phyloP scores from a whole-genome alignment of 768 basidiomycete species.

The Naganishia kalamii region DNA sequence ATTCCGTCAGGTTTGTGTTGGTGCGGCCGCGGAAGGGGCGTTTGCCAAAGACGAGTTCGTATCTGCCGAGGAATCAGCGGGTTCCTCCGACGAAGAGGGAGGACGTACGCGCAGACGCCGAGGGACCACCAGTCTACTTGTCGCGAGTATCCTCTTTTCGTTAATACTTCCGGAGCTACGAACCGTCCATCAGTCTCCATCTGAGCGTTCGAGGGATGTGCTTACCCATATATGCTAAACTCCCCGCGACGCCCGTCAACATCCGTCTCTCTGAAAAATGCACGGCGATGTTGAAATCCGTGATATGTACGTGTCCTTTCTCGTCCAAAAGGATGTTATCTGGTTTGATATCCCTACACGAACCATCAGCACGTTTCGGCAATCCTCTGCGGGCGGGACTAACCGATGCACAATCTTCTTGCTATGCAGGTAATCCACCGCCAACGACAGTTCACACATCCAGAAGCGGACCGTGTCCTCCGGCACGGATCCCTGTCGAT shows the following conservation, averaged over 20 bases:
- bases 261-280: slow-evolving; percentile 85
- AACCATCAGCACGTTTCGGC: no score
- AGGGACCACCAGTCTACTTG: slow-evolving; percentile 97
- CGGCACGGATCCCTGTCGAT: slow-evolving; percentile 65
- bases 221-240: slow-evolving; percentile 97
- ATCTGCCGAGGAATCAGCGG: slow-evolving; percentile 25
- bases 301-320: slow-evolving; percentile 90
- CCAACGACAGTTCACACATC: slow-evolving; percentile 81
- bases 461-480: slow-evolving; percentile 82
- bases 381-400: slow-evolving; percentile 32
- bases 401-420: slow-evolving; percentile 94
- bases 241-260: slow-evolving; percentile 90
- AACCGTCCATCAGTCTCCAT: no score
- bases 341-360: slow-evolving; percentile 79
- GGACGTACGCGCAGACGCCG: slow-evolving; percentile 68
- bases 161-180: slow-evolving; percentile 77
- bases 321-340: slow-evolving; percentile 94
- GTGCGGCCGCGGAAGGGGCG: slow-evolving; percentile 89
- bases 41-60: slow-evolving; percentile 84
- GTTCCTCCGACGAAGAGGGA: background rate
- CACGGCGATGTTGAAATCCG: slow-evolving; percentile 98
- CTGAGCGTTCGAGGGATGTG: slow-evolving; percentile 4
- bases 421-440: slow-evolving; percentile 81
- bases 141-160: slow-evolving; percentile 88
- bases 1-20: slow-evolving; percentile 83